Evolutionary conservation across 1,139 yeast species (phyloP).

Genomic region (Yamadazyma sp.): DNA sequence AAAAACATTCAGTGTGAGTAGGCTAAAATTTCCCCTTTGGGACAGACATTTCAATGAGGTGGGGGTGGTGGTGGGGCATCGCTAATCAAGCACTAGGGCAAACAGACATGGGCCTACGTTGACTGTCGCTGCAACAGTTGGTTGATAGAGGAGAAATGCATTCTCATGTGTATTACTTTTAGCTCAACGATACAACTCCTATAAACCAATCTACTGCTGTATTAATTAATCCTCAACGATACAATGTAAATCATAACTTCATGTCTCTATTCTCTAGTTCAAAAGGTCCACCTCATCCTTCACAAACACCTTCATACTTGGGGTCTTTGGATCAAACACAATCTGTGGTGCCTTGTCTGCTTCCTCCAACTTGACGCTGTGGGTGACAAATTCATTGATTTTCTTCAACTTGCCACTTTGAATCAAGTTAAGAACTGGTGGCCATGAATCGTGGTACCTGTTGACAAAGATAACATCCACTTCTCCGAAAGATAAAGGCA

Average conservation of each 20-base stretch:
- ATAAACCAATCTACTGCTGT: conserved; percentile 4
- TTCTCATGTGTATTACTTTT: conserved; percentile 10
- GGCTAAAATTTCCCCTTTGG: conserved; percentile 1
- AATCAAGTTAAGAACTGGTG: conserved; percentile 44
- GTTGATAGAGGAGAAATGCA: too few relatives aligned
- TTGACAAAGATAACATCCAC: conserved; percentile 62
- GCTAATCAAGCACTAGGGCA: too few relatives aligned
- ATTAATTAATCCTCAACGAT: conserved; percentile 6
- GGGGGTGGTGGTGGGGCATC: background rate
- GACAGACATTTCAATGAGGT: too few relatives aligned
- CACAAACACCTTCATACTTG: conserved; percentile 20
- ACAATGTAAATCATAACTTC: conserved; percentile 2
- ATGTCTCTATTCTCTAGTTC: conserved; percentile 7
- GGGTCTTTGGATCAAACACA: conserved; percentile 19
- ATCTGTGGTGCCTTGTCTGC: conserved; percentile 76
- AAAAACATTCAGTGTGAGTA: background rate
- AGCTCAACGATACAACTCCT: conserved; percentile 13
- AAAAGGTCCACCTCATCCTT: conserved; percentile 18
- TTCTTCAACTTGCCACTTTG: conserved; percentile 25
- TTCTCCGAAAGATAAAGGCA: conserved; percentile 69
- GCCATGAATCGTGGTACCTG: conserved; percentile 61
- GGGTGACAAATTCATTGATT: conserved; percentile 58
- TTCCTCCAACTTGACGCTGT: conserved; percentile 68
- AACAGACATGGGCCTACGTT: too few relatives aligned
- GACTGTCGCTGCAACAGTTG: too few relatives aligned